Base-by-base conservation (phyloP, 805 yeast species). In the Lachancea fermentati region DNA sequence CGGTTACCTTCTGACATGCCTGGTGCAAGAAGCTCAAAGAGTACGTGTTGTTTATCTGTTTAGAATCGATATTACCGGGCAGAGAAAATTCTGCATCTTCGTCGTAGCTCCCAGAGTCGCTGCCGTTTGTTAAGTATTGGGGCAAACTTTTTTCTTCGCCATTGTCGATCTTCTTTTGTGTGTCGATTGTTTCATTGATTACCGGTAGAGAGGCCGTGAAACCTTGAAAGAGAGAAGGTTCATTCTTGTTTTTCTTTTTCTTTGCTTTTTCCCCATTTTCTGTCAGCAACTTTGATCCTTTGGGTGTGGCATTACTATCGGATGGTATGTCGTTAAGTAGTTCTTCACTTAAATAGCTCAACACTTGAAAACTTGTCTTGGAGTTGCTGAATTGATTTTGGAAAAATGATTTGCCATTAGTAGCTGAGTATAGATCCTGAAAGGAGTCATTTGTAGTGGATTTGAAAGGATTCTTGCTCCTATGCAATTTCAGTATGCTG, bases 201-300 rank as follows among this genome's bases (percentile, higher is more conserved):
- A 73, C 73, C 1, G 78, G 78, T 26, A 72, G 55, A 1, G 75
- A 66, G 3, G 86, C 85, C 50, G 70, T 69, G 54, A 83, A 80
- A 1, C 89, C 88, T 58, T 82, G 89, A 51, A 73, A 80, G 16
- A 83, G 60, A 2, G 87, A 76, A 47, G 75, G 76, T 7, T 56
- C 51, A 13, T 54, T 19, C 35, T 34, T 54, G 5, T 34, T 28
- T 6, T 43, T 39, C 19, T 44, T 37, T 28, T 46, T 37, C 11
- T 34, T 30, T 22, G 37, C 28, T 26, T 37, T 32, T 4, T 43
- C 48, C 7, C 46, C 53, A 25, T 40, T 39, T 28, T 48, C 47
- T 4, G 45, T 43, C 25, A 46, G 19, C 29, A 47, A 34, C 22
- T 36, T 46, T 19, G 34, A 31, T 14, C 40, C 17, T 18, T 24